Evolutionary conservation across 495 filamentous ascomycete species (phyloP).

Genomic region (Chlorociboria aeruginascens): DNA sequence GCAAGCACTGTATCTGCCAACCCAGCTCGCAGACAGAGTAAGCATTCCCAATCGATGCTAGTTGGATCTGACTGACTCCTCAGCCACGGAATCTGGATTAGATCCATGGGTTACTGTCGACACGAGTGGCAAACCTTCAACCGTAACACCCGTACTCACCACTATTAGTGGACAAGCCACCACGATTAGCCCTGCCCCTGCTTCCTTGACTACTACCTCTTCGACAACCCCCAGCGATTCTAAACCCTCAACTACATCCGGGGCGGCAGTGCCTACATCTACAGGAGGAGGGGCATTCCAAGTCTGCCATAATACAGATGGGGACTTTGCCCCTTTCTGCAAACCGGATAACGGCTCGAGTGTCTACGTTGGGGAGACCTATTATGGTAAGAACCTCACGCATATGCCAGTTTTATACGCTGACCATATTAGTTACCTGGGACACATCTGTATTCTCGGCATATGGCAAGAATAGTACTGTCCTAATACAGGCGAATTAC

Average conservation of each 20-base stretch:
- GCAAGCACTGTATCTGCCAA: constrained; percentile 1
- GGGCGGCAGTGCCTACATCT: not conserved
- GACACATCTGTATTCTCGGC: constrained; percentile 5
- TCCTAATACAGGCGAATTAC: constrained; percentile 8
- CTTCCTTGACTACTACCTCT: constrained; percentile 5
- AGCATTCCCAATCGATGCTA: not conserved
- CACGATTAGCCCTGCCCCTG: constrained; percentile 8
- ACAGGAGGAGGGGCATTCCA: constrained; percentile 10
- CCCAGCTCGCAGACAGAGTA: constrained; percentile 2
- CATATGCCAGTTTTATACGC: not conserved
- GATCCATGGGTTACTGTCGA: constrained; percentile 14
- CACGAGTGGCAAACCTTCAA: constrained; percentile 6
- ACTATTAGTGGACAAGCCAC: constrained; percentile 8
- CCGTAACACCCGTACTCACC: constrained; percentile 9
- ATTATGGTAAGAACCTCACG: constrained; percentile 9
- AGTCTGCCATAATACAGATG: constrained; percentile 10
- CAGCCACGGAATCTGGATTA: constrained; percentile 2
- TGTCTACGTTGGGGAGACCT: constrained; percentile 10
- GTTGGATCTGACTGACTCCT: not conserved
- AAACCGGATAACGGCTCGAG: constrained; percentile 8
- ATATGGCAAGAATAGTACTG: constrained; percentile 2
- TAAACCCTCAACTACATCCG: constrained; percentile 3
- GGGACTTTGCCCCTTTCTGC: constrained; percentile 11
- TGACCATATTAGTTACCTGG: constrained; percentile 12
- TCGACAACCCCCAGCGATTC: not conserved